Conservation (phyloP, 2,329 filamentous ascomycete genomes). For the Metarhizium brunneum region DNA sequence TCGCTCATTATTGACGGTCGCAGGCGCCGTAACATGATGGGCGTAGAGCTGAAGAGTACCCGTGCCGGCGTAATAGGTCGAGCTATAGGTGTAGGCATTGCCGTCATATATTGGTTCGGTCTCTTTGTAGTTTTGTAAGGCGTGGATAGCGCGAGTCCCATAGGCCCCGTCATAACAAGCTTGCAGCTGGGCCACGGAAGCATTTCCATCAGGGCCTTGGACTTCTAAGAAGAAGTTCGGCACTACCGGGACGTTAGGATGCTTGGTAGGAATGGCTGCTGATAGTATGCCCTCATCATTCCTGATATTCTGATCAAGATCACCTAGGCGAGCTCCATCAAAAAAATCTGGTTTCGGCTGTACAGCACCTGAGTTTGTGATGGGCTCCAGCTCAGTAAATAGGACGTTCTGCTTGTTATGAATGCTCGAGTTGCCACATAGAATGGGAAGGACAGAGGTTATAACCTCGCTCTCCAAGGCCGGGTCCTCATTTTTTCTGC, state of each 20-base stretch:
- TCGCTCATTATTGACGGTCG: conserved; percentile 5
- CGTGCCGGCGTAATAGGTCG: conserved; percentile 24
- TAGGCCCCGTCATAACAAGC: conserved; percentile 24
- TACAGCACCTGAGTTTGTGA: conserved; percentile 21
- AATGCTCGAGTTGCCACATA: conserved; percentile 15
- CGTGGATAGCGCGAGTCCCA: conserved; percentile 24
- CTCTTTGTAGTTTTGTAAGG: conserved; percentile 23
- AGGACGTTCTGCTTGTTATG: conserved; percentile 1
- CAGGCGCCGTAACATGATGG: conserved; percentile 14
- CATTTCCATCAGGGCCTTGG: conserved; percentile 22
- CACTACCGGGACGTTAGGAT: conserved; percentile 18
- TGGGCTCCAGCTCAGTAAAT: conserved; percentile 18
- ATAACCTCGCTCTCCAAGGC: neutral
- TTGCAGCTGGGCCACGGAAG: conserved; percentile 20
- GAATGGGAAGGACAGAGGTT: neutral
- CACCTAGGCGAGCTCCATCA: neutral
- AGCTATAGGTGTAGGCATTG: conserved; percentile 24
- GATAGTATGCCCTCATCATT: no score
- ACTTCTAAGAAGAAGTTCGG: conserved; percentile 30
- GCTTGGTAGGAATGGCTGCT: conserved; percentile 19
- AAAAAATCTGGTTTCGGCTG: conserved; percentile 12
- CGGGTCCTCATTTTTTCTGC: conserved; percentile 4
- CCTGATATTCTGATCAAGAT: conserved; percentile 7
- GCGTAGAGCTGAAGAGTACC: conserved; percentile 21
- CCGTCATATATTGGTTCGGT: conserved; percentile 22